Conservation (phyloP, 2,329 filamentous ascomycete species). For the Akanthomyces muscarius region DNA sequence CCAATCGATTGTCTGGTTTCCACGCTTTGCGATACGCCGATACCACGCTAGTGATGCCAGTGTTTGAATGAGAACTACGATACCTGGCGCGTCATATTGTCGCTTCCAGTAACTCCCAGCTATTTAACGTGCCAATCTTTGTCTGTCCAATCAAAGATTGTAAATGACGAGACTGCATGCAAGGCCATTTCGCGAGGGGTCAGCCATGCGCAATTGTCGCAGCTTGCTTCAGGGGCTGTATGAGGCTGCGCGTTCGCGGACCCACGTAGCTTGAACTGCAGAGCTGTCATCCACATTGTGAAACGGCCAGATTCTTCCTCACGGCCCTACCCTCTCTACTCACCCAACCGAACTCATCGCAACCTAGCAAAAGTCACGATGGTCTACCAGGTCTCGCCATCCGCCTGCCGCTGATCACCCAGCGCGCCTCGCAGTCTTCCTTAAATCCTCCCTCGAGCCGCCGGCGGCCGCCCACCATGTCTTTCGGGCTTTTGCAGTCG, state of each 20-base stretch:
- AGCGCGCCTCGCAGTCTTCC: background rate
- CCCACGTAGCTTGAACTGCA: constrained; percentile 9
- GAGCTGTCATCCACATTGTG: constrained; percentile 8
- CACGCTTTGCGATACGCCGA: background rate
- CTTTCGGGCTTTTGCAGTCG: constrained; percentile 66
- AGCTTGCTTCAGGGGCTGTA: constrained; percentile 6
- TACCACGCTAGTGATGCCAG: background rate
- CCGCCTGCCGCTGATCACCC: background rate
- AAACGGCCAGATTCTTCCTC: background rate
- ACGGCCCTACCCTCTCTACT: background rate
- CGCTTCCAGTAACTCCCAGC: background rate
- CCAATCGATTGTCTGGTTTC: constrained; percentile 6
- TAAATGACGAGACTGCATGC: background rate
- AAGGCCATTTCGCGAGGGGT: background rate
- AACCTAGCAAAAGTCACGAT: background rate
- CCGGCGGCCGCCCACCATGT: constrained; percentile 37
- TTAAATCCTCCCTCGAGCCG: background rate
- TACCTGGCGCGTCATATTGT: background rate
- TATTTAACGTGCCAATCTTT: background rate
- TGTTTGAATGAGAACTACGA: background rate
- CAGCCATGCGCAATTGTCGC: background rate
- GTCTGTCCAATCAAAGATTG: background rate
- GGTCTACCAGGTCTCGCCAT: background rate
- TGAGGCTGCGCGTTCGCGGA: background rate
- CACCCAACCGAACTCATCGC: background rate